Base-by-base conservation (phyloP, 164 flowering plant genomes). In the Litsea cubeba region DNA sequence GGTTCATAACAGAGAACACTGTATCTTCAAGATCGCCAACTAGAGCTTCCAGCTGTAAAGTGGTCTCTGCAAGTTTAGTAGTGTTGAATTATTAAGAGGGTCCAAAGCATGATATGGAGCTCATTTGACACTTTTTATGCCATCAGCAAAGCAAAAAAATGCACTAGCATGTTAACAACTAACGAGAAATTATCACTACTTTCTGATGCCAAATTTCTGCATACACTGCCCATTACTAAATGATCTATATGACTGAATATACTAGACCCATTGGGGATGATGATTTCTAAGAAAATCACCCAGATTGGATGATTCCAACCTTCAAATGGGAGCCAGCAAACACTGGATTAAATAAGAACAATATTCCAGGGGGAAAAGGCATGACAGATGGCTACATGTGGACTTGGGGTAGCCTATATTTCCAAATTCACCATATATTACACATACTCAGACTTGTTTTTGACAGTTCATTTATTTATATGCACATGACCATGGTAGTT, bases 1-100 rank as follows among this genome's bases (percentile, higher is more conserved):
- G 76, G 72, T 79, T 84, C 80, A 84, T 40, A 46, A 82, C 65
- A 72, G 68, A 73, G 28, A 80, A 76, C 49, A 80, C 86, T 58
- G 83, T 81, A 87, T 91, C 96, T 78, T 91, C 96, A 72, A 91
- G 85, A 80, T 91, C 89, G 28, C 96, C 96, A 64, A 91, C 89
- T 72, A 88, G 80, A 73, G 82, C 84, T 82, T 91, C 96, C 75
- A 91, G 80, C 78, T 77, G 71, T 28, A 87, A 68, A 50, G 91
- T 75, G 49, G 86, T 88, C 76, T 83, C 96, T 88, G 88, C 54
- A 81, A 77, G 50, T 60, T 68, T 57, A 57, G 49, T 69, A 72
- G 18, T 23, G n/a, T 18, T n/a, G 70, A 17, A 25, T 20, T 35
- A 40, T 28, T 51, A 72, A 14, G 23, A 15, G 65, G 20, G 57